Conservation (phyloP, 257 asterid genomes). For the Solanum paucissectum region DNA sequence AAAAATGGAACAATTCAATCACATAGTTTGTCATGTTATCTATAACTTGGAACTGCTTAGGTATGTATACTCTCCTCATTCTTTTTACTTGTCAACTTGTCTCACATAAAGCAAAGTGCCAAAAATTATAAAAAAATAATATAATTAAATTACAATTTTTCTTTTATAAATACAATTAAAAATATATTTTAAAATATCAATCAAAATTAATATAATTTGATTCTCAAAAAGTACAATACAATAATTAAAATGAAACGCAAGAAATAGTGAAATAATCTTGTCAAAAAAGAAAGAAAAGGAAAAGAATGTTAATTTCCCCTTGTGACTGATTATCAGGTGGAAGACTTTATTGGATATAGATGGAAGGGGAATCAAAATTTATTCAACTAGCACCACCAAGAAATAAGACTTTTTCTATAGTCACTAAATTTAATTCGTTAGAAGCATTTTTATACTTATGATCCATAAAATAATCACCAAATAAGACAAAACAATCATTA, state of each 20-base stretch:
- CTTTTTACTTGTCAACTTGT: neutral
- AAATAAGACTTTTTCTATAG: neutral
- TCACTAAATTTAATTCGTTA: neutral
- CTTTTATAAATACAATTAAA: neutral
- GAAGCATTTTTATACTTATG: neutral
- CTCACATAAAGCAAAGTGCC: neutral
- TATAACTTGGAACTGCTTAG: neutral
- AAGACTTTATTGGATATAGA: neutral
- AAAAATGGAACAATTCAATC: neutral
- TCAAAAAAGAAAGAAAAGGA: neutral
- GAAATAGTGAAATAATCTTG: neutral
- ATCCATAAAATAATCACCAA: neutral
- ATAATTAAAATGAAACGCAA: neutral
- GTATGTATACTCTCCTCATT: neutral
- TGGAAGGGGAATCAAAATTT: neutral
- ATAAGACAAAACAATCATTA: neutral
- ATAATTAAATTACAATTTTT: neutral
- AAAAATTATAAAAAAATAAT: neutral
- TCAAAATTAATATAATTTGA: neutral
- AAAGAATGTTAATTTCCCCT: neutral
- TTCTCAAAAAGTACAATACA: fast-evolving
- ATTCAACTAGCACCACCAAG: neutral
- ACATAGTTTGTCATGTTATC: neutral
- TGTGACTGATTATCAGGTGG: neutral
- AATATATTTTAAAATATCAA: neutral